phyloP scores from a whole-genome alignment of 2,329 filamentous ascomycete species.

The Didymella arachidicola region DNA sequence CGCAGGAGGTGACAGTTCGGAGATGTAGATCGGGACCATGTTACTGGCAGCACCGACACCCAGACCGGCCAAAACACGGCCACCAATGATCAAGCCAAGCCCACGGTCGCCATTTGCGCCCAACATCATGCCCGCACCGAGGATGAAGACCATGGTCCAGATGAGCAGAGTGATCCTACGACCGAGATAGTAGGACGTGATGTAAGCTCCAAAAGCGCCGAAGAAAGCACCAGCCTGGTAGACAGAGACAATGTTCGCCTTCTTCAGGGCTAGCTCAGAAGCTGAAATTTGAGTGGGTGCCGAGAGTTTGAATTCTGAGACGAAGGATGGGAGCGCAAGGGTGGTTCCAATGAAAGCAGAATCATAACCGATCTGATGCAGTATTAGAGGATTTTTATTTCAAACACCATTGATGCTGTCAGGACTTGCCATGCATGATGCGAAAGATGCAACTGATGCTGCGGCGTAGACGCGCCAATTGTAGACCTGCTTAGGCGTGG shows the following conservation, averaged over 20 bases:
- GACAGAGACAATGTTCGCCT: conserved; percentile 78
- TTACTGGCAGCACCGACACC: conserved; percentile 64
- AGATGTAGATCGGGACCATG: conserved; percentile 66
- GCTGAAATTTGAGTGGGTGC: conserved; percentile 52
- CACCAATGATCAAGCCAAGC: conserved; percentile 65
- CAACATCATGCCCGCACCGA: conserved; percentile 75
- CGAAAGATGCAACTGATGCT: conserved; percentile 62
- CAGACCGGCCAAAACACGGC: conserved; percentile 64
- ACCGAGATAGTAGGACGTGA: conserved; percentile 70
- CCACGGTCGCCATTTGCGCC: conserved; percentile 53
- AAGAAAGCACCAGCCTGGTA: conserved; percentile 87
- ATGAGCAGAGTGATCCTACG: conserved; percentile 69
- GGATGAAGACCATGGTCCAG: conserved; percentile 68
- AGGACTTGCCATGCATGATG: conserved; percentile 55
- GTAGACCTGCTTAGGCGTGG: conserved; percentile 64
- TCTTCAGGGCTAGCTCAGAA: conserved; percentile 63
- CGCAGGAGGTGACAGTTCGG: conserved; percentile 64
- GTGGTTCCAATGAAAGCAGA: conserved; percentile 80
- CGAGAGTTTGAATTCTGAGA: conserved; percentile 69
- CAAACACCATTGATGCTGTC: not conserved
- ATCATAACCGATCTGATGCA: conserved; percentile 64
- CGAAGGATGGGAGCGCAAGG: conserved; percentile 73
- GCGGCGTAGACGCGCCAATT: conserved; percentile 65
- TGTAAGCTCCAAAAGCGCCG: conserved; percentile 66
- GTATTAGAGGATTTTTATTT: conserved; percentile 57